Evolutionary conservation across 2,329 filamentous ascomycete species (phyloP), one percentile per base, ranked within the genome.

Genomic region (Grosmannia clavigera): DNA sequence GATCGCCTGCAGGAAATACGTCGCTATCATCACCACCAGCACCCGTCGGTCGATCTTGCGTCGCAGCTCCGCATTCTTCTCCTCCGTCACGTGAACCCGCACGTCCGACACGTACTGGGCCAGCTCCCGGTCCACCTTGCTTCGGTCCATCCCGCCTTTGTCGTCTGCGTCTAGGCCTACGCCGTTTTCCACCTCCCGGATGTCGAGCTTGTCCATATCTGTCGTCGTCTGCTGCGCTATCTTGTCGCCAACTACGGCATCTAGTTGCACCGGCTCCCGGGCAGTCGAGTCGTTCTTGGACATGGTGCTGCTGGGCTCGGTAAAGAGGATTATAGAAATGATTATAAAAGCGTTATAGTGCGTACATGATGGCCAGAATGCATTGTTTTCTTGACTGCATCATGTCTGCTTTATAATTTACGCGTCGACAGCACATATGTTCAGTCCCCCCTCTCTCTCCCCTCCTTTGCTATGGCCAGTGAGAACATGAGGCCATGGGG

Each of bases 1-100:
- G 54, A 87, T 76, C 54, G 83, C 80, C 67, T 88, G 87, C 27
- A 90, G 72, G 67, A 90, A 88, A 71, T 90, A 90, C 0, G 86
- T 88, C 55, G 79, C 70, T 61, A 90, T 79, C 87, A 91, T 90
- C 69, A 90, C 76, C 2, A 78, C 72, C 52, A 92, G 73, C 2
- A 90, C 80, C 38, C 86, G 80, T 63, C 75, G 78, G 70, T 90
- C 85, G 64, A 90, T 87, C 74, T 83, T 74, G 58, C 71, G 78
- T 63, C 81, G 83, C 58, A 91, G 75, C 35, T 85, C 75, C 48
- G 72, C 76, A 70, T 82, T 84, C 59, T 86, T 82, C 61, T 80
- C 82, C 1, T 76, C 72, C 3, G 78, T 75, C 66, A 90, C 83
- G 2, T 80, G 73, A 57, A 88, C 73, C 6, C 73, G 74, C 22